Evolutionary conservation across 2,329 filamentous ascomycete species (phyloP).

Genomic region (Magnaporthiopsis incrustans): DNA sequence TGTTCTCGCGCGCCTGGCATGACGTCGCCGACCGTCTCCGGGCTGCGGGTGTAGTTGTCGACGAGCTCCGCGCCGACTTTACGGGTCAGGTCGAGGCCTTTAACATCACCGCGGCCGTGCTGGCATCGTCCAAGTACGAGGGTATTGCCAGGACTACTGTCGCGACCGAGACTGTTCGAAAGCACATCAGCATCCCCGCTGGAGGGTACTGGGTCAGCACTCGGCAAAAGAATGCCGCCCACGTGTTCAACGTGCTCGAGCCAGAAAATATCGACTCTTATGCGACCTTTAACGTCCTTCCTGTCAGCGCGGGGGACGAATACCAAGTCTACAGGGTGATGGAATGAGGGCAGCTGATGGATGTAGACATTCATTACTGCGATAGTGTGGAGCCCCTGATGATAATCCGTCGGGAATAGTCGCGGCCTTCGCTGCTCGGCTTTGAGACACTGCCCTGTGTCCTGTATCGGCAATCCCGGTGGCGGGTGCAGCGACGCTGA

Average conservation of each 20-base stretch:
- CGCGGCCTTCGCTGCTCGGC: too few relatives aligned
- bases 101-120: constrained; percentile 2
- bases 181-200: not conserved
- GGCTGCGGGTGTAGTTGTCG: not conserved
- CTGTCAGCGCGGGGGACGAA: not conserved
- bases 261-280: constrained; percentile 4
- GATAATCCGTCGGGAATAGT: too few relatives aligned
- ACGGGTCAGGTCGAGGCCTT: constrained; percentile 2
- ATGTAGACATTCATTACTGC: too few relatives aligned
- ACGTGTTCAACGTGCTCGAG: constrained; percentile 4
- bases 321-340: constrained; percentile 4
- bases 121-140: constrained; percentile 1
- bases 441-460: too few relatives aligned
- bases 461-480: too few relatives aligned
- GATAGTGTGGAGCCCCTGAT: too few relatives aligned
- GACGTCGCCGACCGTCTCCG: constrained; percentile 4
- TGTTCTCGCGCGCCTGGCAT: constrained; percentile 2
- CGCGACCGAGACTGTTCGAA: not conserved
- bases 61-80: constrained; percentile 2
- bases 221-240: constrained; percentile 2
- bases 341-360: not conserved
- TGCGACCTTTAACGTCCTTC: not conserved
- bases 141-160: not conserved
- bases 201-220: constrained; percentile 1
- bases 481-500: not conserved